These are phyloP conservation scores for Cochlearia excelsa DNA, from an alignment of 345 rosid species.

Conservation along the genomic window DNA sequence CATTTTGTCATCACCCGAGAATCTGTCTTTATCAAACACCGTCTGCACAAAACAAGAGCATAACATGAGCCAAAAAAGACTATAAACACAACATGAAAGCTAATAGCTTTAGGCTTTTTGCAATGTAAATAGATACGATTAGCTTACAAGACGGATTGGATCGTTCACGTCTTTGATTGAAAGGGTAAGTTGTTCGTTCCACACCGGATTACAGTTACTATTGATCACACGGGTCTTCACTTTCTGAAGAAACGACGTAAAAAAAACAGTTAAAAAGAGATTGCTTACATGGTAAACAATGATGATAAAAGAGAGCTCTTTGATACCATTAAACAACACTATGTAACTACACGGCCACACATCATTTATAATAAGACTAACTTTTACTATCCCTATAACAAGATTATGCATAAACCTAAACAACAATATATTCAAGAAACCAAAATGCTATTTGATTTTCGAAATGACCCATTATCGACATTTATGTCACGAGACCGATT, in stretches of 20 bases:
- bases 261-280: conserved; percentile 1
- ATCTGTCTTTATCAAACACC: conserved; percentile 77
- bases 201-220: conserved; percentile 53
- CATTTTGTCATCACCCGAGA: conserved; percentile 73
- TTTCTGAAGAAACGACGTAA: conserved; percentile 29
- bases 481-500: too few relatives aligned
- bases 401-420: not conserved
- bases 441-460: not conserved
- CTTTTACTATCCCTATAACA: too few relatives aligned
- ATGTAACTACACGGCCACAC: not conserved
- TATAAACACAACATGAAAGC: conserved; percentile 5
- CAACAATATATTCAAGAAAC: not conserved
- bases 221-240: too few relatives aligned
- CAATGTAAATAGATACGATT: too few relatives aligned
- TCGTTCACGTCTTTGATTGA: conserved; percentile 48
- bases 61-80: conserved; percentile 11
- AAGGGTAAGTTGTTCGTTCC: conserved; percentile 52
- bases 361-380: not conserved
- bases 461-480: not conserved
- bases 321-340: not conserved
- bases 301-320: conserved; percentile 5
- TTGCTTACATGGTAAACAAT: not conserved
- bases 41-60: conserved; percentile 40
- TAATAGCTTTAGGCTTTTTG: too few relatives aligned
- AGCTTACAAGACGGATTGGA: conserved; percentile 35